Conservation (phyloP, 371 early-diverging fungal species). For the Batkoa obscura region DNA sequence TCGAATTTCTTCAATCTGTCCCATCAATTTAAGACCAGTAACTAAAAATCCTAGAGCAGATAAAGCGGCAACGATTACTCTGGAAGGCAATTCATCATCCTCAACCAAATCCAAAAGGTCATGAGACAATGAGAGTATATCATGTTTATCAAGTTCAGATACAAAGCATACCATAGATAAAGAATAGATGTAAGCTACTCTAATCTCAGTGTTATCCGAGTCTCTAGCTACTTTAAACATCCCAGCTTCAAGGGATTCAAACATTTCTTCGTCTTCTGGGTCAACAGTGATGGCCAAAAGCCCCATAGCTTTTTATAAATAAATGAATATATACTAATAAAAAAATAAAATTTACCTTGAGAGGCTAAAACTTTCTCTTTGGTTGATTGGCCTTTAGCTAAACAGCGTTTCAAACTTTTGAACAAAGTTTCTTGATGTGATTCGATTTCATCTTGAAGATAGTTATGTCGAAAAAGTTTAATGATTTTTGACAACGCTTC, state of each 20-base stretch:
- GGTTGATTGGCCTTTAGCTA: slow-evolving; percentile 1
- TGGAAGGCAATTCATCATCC: neutral
- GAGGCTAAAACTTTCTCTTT: slow-evolving; percentile 1
- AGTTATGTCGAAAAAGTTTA: neutral
- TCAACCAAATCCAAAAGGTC: slow-evolving; percentile 1
- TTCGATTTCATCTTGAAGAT: neutral
- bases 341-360: neutral
- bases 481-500: neutral
- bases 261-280: slow-evolving; percentile 6
- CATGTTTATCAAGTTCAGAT: neutral
- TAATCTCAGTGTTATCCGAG: neutral
- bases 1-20: neutral
- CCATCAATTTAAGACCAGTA: neutral
- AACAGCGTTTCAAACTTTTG: neutral
- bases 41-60: neutral
- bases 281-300: slow-evolving; percentile 1
- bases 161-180: slow-evolving; percentile 2
- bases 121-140: neutral
- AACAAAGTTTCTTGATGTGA: neutral
- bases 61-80: neutral
- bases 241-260: slow-evolving; percentile 3
- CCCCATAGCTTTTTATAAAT: neutral
- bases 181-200: neutral
- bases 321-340: neutral
- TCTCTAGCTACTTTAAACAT: slow-evolving; percentile 5